These are phyloP conservation scores for Albifimbria verrucaria DNA, from an alignment of 2,329 filamentous ascomycete species.

Conservation along the genomic window DNA sequence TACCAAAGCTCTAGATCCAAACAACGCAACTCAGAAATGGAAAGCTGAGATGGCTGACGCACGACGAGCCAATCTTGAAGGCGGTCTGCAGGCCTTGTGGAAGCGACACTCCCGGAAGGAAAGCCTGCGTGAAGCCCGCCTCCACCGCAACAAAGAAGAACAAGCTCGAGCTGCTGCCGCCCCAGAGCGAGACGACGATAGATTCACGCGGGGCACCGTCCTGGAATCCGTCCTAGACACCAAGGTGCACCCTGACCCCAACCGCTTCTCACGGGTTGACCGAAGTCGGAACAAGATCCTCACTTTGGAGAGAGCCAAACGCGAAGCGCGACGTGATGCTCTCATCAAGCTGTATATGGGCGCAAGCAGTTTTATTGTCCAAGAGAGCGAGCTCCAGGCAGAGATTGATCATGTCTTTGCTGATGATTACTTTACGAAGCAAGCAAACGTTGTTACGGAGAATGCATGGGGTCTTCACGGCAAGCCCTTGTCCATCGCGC, in stretches of 20 bases:
- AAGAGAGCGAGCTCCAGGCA: constrained; percentile 70
- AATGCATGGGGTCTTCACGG: constrained; percentile 53
- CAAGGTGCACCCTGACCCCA: constrained; percentile 57
- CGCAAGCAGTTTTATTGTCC: constrained; percentile 81
- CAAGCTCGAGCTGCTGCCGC: constrained; percentile 51
- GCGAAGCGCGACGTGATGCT: constrained; percentile 61
- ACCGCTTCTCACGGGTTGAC: constrained; percentile 54
- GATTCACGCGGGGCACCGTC: constrained; percentile 68
- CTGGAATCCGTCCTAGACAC: constrained; percentile 46
- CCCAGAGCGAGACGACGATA: constrained; percentile 72
- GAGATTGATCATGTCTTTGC: constrained; percentile 76
- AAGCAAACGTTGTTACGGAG: constrained; percentile 28
- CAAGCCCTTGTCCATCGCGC: constrained; percentile 40
- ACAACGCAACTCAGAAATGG: constrained; percentile 49
- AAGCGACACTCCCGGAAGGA: constrained; percentile 54
- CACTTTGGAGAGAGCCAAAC: constrained; percentile 41
- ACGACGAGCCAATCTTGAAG: constrained; percentile 68
- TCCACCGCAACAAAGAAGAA: constrained; percentile 42
- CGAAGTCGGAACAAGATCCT: constrained; percentile 41
- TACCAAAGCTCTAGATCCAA: constrained; percentile 32
- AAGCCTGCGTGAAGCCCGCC: constrained; percentile 29
- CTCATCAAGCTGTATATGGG: constrained; percentile 89
- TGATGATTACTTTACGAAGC: constrained; percentile 50
- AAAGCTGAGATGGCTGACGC: constrained; percentile 69
- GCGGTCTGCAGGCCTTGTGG: constrained; percentile 69